Evolutionary conservation across 2,329 filamentous ascomycete genomes (phyloP), one percentile per base, ranked within the genome.

Genomic region (Ciborinia camelliae): DNA sequence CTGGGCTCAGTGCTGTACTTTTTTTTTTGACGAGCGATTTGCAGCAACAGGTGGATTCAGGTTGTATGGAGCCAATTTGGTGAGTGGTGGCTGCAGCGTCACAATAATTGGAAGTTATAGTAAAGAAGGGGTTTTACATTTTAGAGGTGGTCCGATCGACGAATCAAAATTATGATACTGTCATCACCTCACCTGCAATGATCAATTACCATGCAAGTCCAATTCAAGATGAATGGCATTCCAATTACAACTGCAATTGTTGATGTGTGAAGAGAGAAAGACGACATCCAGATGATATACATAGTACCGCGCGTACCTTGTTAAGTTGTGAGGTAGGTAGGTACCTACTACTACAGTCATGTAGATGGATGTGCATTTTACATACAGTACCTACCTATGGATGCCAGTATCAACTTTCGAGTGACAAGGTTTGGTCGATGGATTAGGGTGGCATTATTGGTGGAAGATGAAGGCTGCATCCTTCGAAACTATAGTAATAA

Each of bases 11-110:
- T 26, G 47, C 9, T 50, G n/a, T 50, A 10, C 35, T 23, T 8
- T n/a, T 53, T 48, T 37, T 62, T 45, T 62, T 55, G 48, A 47
- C 60, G 50, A 62, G 50, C 15, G 53, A 57, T 57, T 54, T 53
- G 59, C 45, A 41, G 28, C 37, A 62, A 43, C 59, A 52, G 48
- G 59, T 20, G 18, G 53, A 37, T 45, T 32, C 59, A 52, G 48
- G 59, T 20, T 10, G 53, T 26, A 32, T 32, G 41, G 41, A 37
- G n/a, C 41, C 55, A 45, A 59, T 48, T 59, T 59, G 20, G 32
- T 35, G 55, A 59, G 39, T 47, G 45, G 39, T 47, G 45, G 57
- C 57, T 60, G 57, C 41, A 60, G 28, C 43, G n/a, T 60, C 30
- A 20, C 20, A 32, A 28, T 50, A 50, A 14, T 28, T 9, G 14